These are phyloP conservation scores for Haplographium delicatum DNA, from an alignment of 495 filamentous ascomycete genomes.

Conservation along the genomic window DNA sequence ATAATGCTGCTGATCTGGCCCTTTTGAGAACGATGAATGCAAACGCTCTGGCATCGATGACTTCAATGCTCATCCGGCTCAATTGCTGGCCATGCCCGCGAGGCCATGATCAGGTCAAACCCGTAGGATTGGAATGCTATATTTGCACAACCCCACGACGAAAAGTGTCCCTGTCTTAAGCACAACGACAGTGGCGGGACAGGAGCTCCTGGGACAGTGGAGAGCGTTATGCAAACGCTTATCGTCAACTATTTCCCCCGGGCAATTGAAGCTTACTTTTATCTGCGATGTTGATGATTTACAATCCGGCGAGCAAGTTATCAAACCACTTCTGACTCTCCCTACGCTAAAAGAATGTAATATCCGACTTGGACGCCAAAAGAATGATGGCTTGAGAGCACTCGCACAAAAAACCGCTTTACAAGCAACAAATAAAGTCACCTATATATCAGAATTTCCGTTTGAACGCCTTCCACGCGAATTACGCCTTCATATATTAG, in stretches of 20 bases:
- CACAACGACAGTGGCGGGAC: not conserved
- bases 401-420: not conserved
- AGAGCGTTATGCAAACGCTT: not conserved
- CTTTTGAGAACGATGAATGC: not conserved
- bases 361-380: not conserved
- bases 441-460: not conserved
- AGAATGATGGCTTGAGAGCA: not conserved
- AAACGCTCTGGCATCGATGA: not conserved
- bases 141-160: not conserved
- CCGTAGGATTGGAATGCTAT: not conserved
- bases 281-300: slow-evolving; percentile 1
- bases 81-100: slow-evolving; percentile 1
- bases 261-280: not conserved
- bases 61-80: not conserved
- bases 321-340: not conserved
- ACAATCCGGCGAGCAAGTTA: not conserved
- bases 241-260: not conserved
- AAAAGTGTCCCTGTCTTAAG: not conserved
- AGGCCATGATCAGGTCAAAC: not conserved
- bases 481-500: not conserved
- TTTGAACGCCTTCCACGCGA: not conserved
- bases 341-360: not conserved
- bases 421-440: not conserved
- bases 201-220: not conserved
- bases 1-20: not conserved